A percentile compares a stretch with the other conserved stretches of the same genome.
These are phyloP conservation scores for Ogataea polymorpha DNA, from an alignment of 805 yeast genomes.

Conservation along the genomic window DNA sequence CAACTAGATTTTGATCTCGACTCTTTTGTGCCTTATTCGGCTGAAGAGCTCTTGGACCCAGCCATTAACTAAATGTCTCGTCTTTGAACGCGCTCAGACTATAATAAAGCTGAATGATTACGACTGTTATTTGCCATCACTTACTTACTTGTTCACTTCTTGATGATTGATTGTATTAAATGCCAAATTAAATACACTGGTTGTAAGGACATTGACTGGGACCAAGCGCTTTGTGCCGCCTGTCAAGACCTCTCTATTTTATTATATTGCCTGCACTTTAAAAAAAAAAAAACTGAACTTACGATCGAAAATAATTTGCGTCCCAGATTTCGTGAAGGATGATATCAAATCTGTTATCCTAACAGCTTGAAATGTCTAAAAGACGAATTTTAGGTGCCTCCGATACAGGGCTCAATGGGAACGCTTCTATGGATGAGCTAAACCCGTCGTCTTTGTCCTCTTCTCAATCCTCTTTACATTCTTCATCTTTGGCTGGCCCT, in stretches of 20 bases:
- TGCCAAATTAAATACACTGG: not conserved
- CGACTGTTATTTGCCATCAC: conserved; percentile 4
- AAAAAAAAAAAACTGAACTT: no score
- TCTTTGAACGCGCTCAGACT: not conserved
- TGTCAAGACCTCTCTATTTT: not conserved
- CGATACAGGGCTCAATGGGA: not conserved
- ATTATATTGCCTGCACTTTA: no score
- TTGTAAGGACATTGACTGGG: not conserved
- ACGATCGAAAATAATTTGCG: no score
- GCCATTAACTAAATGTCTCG: conserved; percentile 15
- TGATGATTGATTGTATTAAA: conserved; percentile 5
- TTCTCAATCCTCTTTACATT: conserved; percentile 5
- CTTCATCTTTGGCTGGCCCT: conserved; percentile 1
- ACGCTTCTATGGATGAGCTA: not conserved
- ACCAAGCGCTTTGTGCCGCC: no score
- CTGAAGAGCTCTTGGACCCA: conserved; percentile 35
- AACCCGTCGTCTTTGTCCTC: conserved; percentile 14
- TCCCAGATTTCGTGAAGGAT: no score
- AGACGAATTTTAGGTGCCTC: conserved; percentile 23
- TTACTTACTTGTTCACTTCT: conserved; percentile 1
- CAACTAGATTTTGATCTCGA: conserved; percentile 29
- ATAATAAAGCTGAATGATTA: conserved; percentile 9
- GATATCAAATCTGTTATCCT: not conserved
- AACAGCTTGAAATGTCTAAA: conserved; percentile 17
- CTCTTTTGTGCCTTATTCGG: conserved; percentile 39